Conservation (phyloP, 768 basidiomycete species). For the Trametes gibbosa region DNA sequence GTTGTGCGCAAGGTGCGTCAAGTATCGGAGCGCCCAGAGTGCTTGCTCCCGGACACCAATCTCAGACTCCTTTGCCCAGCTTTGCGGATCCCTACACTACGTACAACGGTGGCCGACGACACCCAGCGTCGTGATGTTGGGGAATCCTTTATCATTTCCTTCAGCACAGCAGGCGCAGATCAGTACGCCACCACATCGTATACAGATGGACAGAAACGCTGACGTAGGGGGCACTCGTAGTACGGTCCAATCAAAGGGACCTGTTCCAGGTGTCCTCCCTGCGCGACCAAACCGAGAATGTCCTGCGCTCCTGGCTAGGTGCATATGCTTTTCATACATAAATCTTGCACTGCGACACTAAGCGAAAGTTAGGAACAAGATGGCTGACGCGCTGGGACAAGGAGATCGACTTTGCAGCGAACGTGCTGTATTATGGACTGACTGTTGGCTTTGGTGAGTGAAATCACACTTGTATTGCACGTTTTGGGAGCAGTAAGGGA, state of each 20-base stretch:
- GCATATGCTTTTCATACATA: slow-evolving; percentile 18
- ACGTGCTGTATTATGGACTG: slow-evolving; percentile 69
- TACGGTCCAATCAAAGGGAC: slow-evolving; percentile 84
- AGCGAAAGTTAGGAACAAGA: slow-evolving; percentile 57
- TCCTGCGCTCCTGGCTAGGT: slow-evolving; percentile 80
- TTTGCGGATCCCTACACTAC: slow-evolving; percentile 5
- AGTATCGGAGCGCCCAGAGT: slow-evolving; percentile 3
- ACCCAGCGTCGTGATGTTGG: slow-evolving; percentile 18
- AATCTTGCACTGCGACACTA: slow-evolving; percentile 9
- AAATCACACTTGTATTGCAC: background rate
- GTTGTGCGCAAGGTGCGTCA: slow-evolving; percentile 8
- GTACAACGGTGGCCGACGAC: slow-evolving; percentile 12
- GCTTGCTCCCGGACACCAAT: slow-evolving; percentile 8
- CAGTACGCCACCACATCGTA: slow-evolving; percentile 47
- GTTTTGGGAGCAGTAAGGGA: too few relatives aligned
- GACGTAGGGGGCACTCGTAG: slow-evolving; percentile 39
- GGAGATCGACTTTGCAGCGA: slow-evolving; percentile 69
- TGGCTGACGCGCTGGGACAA: slow-evolving; percentile 80
- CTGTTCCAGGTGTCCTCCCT: slow-evolving; percentile 71
- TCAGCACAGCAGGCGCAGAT: slow-evolving; percentile 83
- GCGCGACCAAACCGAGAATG: slow-evolving; percentile 71
- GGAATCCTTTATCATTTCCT: slow-evolving; percentile 53
- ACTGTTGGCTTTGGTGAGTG: slow-evolving; percentile 69
- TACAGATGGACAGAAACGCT: background rate
- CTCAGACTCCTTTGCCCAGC: slow-evolving; percentile 9